Conservation (phyloP, 495 filamentous ascomycete species). For the Tirmania nivea region DNA sequence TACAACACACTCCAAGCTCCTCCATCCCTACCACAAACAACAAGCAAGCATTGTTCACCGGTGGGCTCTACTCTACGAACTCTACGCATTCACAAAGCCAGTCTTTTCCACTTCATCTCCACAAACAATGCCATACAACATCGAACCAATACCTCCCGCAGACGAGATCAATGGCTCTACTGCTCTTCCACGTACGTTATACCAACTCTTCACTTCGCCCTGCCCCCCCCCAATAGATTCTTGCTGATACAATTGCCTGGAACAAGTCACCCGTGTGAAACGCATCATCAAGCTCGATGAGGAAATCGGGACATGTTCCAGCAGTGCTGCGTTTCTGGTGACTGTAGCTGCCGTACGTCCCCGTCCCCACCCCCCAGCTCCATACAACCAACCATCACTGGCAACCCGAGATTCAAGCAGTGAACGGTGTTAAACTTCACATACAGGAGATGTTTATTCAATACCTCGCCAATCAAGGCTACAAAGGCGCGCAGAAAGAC, state of each 20-base stretch:
- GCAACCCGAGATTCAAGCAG: no score
- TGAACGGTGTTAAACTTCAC: no score
- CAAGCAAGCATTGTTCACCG: no score
- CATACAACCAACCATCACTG: no score
- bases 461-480: conserved; percentile 61
- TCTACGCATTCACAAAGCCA: no score
- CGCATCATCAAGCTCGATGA: conserved; percentile 79
- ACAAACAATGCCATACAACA: conserved; percentile 64
- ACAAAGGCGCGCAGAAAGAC: conserved; percentile 76
- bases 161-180: conserved; percentile 71
- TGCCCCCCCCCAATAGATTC: not conserved
- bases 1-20: no score
- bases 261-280: conserved; percentile 67
- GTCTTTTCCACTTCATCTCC: no score
- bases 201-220: not conserved
- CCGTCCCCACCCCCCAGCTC: not conserved
- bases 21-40: no score
- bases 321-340: conserved; percentile 86
- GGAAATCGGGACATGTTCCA: conserved; percentile 64
- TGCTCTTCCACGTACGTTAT: conserved; percentile 55
- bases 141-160: conserved; percentile 50
- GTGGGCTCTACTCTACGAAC: no score
- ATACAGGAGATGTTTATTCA: conserved; percentile 85
- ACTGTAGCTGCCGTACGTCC: conserved; percentile 58
- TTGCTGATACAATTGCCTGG: not conserved